Conservation (phyloP, 2,329 filamentous ascomycete genomes). For the Colletotrichum godetiae region DNA sequence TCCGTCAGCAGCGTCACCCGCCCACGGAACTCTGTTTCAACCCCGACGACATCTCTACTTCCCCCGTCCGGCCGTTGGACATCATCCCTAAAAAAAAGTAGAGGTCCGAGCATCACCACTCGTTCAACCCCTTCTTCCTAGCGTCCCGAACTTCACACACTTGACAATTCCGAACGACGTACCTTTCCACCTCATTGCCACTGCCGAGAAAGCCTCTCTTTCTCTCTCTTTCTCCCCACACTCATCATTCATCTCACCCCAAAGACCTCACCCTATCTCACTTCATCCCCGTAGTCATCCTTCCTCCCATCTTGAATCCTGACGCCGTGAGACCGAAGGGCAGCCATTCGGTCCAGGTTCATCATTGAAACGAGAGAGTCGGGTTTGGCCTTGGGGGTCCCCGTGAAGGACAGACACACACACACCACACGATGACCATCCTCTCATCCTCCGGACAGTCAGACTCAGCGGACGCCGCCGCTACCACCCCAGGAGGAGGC, state of each 20-base stretch:
- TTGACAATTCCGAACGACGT: not conserved
- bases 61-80: conserved; percentile 32
- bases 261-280: not conserved
- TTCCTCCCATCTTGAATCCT: not conserved
- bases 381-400: not conserved
- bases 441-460: conserved; percentile 20
- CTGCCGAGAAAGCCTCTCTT: not conserved
- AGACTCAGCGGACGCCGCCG: not conserved
- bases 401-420: conserved; percentile 8
- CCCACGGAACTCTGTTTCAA: conserved; percentile 34
- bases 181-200: not conserved
- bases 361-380: not conserved
- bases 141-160: conserved; percentile 10
- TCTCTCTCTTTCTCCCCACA: not conserved
- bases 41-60: conserved; percentile 18
- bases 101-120: conserved; percentile 25
- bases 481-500: not conserved
- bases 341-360: not conserved
- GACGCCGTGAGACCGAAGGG: not conserved
- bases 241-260: not conserved
- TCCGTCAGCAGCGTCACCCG: conserved; percentile 32
- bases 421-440: conserved; percentile 15
- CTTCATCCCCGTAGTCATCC: not conserved
- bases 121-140: not conserved
- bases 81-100: conserved; percentile 21